Percentiles rank a stretch among this genome's conserved stretches.
Conservation (phyloP, 441 rosid species). For the Omphalea diandra region DNA sequence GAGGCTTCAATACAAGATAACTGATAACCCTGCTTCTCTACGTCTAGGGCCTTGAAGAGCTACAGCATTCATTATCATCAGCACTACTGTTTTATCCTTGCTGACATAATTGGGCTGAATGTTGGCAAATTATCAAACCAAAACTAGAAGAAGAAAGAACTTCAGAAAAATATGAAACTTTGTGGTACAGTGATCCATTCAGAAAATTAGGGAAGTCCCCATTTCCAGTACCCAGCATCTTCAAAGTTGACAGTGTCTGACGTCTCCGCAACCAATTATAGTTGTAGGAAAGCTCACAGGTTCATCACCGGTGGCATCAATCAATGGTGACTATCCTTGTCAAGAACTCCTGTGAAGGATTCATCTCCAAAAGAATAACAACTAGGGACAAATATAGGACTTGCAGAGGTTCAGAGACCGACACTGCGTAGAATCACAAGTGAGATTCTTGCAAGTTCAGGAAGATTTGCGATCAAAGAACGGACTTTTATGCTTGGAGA, state of each 20-base stretch:
- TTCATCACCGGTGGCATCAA: constrained; percentile 19
- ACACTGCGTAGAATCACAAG: constrained; percentile 28
- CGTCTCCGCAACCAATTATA: background rate
- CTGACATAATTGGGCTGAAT: too few species aligned
- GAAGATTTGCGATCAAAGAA: constrained; percentile 28
- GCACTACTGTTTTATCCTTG: too few species aligned
- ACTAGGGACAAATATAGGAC: constrained; percentile 17
- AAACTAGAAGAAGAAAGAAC: too few species aligned
- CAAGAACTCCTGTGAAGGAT: constrained; percentile 22
- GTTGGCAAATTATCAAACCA: too few species aligned
- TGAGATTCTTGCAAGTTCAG: constrained; percentile 20
- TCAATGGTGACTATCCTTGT: constrained; percentile 29
- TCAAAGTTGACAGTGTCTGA: background rate
- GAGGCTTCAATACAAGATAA: too few species aligned
- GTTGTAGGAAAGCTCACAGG: constrained; percentile 12
- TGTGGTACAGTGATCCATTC: background rate
- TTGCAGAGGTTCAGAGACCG: background rate
- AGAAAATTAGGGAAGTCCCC: background rate
- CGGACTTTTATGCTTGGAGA: constrained; percentile 22
- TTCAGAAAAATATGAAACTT: too few species aligned
- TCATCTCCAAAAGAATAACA: constrained; percentile 25
- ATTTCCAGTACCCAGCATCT: background rate
- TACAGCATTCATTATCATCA: too few species aligned
- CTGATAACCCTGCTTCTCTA: too few species aligned
- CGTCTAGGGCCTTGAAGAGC: too few species aligned